Evolutionary conservation across 805 yeast genomes (phyloP).

Genomic region (Naumovozyma castellii): DNA sequence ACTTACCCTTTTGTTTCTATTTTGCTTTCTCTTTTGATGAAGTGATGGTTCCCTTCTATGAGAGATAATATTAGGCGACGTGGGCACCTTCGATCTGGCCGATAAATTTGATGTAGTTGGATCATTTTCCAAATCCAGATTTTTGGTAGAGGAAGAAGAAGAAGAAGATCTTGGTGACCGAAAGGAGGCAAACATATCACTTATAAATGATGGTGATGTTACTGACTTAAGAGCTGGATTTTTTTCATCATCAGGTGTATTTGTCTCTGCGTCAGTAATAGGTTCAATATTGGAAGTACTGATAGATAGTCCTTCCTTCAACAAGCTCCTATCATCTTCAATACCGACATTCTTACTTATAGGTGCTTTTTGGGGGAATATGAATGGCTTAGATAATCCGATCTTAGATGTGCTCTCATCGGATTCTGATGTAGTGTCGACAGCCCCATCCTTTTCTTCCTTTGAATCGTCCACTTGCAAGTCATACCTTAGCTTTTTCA

Average conservation of each 20-base stretch:
- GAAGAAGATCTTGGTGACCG: constrained; percentile 1
- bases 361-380: background rate
- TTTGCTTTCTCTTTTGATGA: constrained; percentile 3
- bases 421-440: too few species aligned
- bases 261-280: background rate
- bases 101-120: background rate
- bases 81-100: background rate
- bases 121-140: background rate
- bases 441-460: too few species aligned
- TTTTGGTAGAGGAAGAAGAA: constrained; percentile 2
- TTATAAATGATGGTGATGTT: constrained; percentile 10
- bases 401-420: too few species aligned
- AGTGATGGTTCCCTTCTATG: constrained; percentile 23
- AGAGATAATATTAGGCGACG: constrained; percentile 24
- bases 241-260: background rate
- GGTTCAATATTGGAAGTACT: too few species aligned
- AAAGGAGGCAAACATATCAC: constrained; percentile 6
- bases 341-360: too few species aligned
- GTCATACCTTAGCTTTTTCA: too few species aligned
- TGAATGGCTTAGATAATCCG: background rate
- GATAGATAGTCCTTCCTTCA: background rate
- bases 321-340: too few species aligned
- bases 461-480: background rate
- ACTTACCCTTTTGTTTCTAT: constrained; percentile 3
- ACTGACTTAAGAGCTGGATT: background rate